These are phyloP conservation scores for Mollisiaceae sp. DNA, from an alignment of 2,329 filamentous ascomycete genomes.

Conservation along the genomic window DNA sequence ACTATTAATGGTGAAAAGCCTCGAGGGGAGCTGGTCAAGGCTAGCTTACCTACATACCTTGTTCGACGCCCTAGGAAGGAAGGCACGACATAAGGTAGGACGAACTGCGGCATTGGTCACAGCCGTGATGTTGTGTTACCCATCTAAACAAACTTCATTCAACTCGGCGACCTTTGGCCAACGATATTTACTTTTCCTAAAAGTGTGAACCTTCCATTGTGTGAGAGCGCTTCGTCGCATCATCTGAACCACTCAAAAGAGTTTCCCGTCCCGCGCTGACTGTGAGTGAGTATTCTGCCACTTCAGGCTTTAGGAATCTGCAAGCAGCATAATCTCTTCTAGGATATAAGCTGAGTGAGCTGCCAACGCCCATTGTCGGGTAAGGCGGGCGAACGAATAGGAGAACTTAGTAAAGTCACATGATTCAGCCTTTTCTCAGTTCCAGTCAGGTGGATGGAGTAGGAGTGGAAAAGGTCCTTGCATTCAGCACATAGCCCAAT, in stretches of 20 bases:
- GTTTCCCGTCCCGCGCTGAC: no score
- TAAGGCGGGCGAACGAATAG: not conserved
- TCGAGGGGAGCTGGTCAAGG: not conserved
- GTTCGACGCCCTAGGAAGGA: not conserved
- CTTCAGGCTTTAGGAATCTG: not conserved
- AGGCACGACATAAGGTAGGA: not conserved
- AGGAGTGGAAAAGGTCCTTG: conserved; percentile 7
- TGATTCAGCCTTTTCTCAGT: not conserved
- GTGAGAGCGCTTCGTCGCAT: no score
- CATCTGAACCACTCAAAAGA: no score
- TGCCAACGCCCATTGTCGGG: no score
- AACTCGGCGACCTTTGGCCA: no score
- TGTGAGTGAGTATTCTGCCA: not conserved
- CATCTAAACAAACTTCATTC: not conserved
- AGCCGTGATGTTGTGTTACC: not conserved
- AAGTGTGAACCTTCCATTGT: no score
- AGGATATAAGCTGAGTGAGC: not conserved
- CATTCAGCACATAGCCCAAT: not conserved
- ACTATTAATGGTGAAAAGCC: not conserved
- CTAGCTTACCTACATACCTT: not conserved
- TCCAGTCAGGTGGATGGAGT: not conserved
- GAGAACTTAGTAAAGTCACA: not conserved
- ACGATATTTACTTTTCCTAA: no score
- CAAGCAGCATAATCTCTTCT: not conserved
- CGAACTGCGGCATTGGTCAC: not conserved